Evolutionary conservation across 2,329 filamentous ascomycete genomes (phyloP).

Genomic region (Fusarium sp.): DNA sequence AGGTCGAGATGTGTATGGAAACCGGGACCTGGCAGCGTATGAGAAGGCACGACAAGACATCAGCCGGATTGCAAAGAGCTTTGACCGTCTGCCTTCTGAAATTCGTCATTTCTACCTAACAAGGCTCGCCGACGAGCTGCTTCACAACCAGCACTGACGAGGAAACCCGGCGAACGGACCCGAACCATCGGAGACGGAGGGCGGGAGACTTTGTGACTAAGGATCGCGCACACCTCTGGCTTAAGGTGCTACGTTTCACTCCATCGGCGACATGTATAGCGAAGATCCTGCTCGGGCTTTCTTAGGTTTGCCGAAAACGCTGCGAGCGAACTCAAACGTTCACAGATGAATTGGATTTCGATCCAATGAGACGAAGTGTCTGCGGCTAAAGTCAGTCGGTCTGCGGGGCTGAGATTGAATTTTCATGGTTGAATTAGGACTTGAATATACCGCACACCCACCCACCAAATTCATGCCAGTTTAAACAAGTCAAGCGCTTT

Average conservation of each 20-base stretch:
- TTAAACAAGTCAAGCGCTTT: conserved; percentile 14
- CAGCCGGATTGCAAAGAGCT: conserved; percentile 72
- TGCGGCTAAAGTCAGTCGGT: conserved; percentile 10
- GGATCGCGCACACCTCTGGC: neutral
- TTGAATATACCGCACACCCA: neutral
- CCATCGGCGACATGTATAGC: neutral
- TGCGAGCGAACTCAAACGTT: neutral
- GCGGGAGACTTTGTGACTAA: neutral
- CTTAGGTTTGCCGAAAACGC: neutral
- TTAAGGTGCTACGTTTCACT: conserved; percentile 4
- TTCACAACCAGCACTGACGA: conserved; percentile 32
- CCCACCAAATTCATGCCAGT: neutral
- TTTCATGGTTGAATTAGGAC: neutral
- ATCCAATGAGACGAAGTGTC: conserved; percentile 8
- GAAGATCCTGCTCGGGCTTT: conserved; percentile 9
- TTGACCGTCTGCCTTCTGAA: conserved; percentile 73
- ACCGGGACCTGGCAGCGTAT: conserved; percentile 85
- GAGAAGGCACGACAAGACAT: conserved; percentile 83
- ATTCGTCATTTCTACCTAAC: conserved; percentile 81
- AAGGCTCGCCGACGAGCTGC: conserved; percentile 77
- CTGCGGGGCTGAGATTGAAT: conserved; percentile 7
- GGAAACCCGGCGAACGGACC: neutral
- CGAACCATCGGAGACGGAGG: neutral
- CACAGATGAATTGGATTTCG: neutral
- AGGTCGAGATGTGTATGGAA: conserved; percentile 88